Conservation (phyloP, 1,284 basidiomycete species). For the Fomitiporia mediterranea region DNA sequence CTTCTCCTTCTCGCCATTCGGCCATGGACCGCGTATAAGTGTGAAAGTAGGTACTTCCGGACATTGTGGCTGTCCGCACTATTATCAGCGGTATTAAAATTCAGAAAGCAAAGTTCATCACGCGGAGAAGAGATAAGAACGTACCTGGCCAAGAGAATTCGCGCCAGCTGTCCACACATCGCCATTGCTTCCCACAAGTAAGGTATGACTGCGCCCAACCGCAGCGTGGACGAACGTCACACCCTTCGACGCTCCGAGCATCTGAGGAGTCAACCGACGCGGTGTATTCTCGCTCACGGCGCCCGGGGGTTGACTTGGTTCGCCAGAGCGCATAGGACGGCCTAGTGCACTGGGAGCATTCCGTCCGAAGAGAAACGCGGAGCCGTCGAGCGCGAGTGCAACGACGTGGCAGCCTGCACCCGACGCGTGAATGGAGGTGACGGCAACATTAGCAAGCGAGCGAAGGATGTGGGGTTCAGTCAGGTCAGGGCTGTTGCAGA, state of each 20-base stretch:
- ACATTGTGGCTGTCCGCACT: constrained; percentile 70
- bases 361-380: constrained; percentile 84
- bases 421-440: constrained; percentile 66
- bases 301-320: constrained; percentile 35
- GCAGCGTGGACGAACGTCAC: constrained; percentile 78
- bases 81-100: constrained; percentile 10
- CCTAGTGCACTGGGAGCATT: constrained; percentile 63
- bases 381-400: constrained; percentile 68
- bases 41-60: constrained; percentile 66
- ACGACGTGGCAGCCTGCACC: constrained; percentile 74
- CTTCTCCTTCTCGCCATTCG: constrained; percentile 54
- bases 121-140: constrained; percentile 21
- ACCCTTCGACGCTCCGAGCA: constrained; percentile 56
- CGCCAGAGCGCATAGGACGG: constrained; percentile 32
- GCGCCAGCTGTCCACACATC: constrained; percentile 80
- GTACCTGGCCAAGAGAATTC: constrained; percentile 80
- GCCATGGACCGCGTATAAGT: constrained; percentile 50
- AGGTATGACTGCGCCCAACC: constrained; percentile 75
- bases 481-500: constrained; percentile 60
- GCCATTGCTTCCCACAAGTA: constrained; percentile 81
- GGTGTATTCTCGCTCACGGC: constrained; percentile 71
- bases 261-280: constrained; percentile 52
- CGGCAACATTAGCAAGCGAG: constrained; percentile 77
- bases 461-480: constrained; percentile 85
- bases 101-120: not conserved